Evolutionary conservation across 768 basidiomycete genomes (phyloP), one percentile per base, ranked within the genome.

Genomic region (Xanthoconium purpureum): DNA sequence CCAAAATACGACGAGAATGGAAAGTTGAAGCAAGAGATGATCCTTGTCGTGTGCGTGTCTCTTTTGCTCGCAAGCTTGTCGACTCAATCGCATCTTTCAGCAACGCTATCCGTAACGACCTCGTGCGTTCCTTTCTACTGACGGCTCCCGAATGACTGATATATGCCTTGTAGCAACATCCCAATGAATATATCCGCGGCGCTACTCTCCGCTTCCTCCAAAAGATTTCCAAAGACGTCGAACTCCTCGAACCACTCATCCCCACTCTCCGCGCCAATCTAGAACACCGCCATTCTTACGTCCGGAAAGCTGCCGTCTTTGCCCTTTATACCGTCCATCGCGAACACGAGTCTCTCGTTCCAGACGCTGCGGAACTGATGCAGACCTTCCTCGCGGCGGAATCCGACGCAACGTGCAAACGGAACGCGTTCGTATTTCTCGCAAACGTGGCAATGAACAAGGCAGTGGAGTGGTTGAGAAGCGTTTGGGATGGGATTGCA

Each of bases 1-100:
- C 96, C 96, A 10, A 98, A 98, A 73, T 88, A 95, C 60, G 96
- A 98, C 65, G 96, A 98, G 66, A 87, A 84, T 61, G 96, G 96
- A 48, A 98, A 98, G 76, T 75, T 98, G 63, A 98, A 96, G 81
- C 97, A 98, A 75, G 96, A 99, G 78, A 98, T 98, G 96, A 98
- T 98, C 69, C 83, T 98, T 50, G 96, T 98, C 33, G 94, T 95
- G 93, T 95, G 72, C 71, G 92, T 84, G 17, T 49, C 37, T 33
- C 33, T 29, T 44, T 54, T 59, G n/a, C 40, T 28, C 37, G 44
- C 18, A 20, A 47, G 17, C 29, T 28, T 50, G 42, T 39, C 47
- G 63, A 37, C 57, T 59, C 51, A 56, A 61, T 20, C 52, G 30
- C 45, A 29, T 36, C 33, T 15, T 60, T 36, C 65, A 95, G 94